A percentile compares a stretch with the other conserved stretches of the same genome.
These are phyloP conservation scores for Fusarium tjaetaba DNA, from an alignment of 2,329 filamentous ascomycete genomes.

Conservation along the genomic window DNA sequence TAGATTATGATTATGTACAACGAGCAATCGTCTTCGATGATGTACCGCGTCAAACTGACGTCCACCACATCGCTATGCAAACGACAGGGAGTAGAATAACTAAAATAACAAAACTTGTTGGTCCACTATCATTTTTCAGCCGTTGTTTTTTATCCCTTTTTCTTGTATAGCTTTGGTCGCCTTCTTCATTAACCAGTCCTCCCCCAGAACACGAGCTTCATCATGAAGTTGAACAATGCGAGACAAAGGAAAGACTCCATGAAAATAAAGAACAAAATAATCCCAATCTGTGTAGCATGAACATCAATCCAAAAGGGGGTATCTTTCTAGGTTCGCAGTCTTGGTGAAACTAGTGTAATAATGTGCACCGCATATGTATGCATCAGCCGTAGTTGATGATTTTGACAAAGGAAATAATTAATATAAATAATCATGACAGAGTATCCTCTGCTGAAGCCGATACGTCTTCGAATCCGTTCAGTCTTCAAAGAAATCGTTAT, in stretches of 20 bases:
- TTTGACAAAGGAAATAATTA: constrained; percentile 44
- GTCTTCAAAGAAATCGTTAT: constrained; percentile 67
- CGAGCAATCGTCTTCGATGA: constrained; percentile 21
- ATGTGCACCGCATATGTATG: constrained; percentile 38
- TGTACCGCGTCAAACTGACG: constrained; percentile 13
- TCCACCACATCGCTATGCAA: constrained; percentile 40
- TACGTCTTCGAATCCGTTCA: constrained; percentile 27
- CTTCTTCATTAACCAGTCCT: constrained; percentile 6
- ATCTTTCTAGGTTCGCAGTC: constrained; percentile 54
- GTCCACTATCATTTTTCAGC: constrained; percentile 10
- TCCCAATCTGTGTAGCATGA: constrained; percentile 44
- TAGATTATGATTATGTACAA: constrained; percentile 45
- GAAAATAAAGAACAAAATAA: constrained; percentile 21
- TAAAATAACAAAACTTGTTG: constrained; percentile 22
- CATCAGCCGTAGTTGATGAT: constrained; percentile 39
- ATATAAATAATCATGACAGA: constrained; percentile 16
- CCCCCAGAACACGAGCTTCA: constrained; percentile 7
- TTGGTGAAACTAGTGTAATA: constrained; percentile 44
- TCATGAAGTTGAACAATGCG: constrained; percentile 14
- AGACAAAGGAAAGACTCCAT: constrained; percentile 23
- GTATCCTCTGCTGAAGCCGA: constrained; percentile 3
- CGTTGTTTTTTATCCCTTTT: constrained; percentile 8
- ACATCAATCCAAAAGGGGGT: constrained; percentile 53
- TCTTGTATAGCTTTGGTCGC: constrained; percentile 1
- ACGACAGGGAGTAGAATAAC: constrained; percentile 20